phyloP scores from a whole-genome alignment of 345 rosid genomes.

The Dipteronia sinensis region DNA sequence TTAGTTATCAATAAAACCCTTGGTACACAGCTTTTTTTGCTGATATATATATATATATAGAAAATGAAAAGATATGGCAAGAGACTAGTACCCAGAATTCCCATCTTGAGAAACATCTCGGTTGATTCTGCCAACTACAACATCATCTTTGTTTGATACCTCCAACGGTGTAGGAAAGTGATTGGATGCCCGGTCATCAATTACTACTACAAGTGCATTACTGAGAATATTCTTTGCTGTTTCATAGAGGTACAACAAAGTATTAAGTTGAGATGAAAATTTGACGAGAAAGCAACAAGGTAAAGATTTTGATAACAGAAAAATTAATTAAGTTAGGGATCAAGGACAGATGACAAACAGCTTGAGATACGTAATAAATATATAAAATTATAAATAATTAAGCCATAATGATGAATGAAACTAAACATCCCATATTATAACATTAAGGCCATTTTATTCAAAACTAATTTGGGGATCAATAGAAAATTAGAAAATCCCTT shows the following conservation, averaged over 20 bases:
- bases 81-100: constrained; percentile 59
- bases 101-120: constrained; percentile 84
- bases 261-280: not conserved
- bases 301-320: not conserved
- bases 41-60: too few species aligned
- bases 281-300: not conserved
- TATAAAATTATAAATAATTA: not conserved
- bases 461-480: not conserved
- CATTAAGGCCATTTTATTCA: not conserved
- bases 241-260: constrained; percentile 42
- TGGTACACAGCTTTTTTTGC: not conserved
- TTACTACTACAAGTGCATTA: constrained; percentile 77
- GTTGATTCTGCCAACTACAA: constrained; percentile 94
- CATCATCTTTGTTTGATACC: constrained; percentile 89
- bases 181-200: constrained; percentile 79
- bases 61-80: not conserved
- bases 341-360: not conserved
- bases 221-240: constrained; percentile 76
- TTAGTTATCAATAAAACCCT: too few species aligned
- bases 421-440: not conserved
- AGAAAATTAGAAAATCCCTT: not conserved
- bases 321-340: not conserved
- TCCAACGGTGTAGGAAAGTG: constrained; percentile 89
- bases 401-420: not conserved
- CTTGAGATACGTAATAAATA: not conserved